phyloP scores from a whole-genome alignment of 129 eudicot genomes.

The Mikania micrantha region DNA sequence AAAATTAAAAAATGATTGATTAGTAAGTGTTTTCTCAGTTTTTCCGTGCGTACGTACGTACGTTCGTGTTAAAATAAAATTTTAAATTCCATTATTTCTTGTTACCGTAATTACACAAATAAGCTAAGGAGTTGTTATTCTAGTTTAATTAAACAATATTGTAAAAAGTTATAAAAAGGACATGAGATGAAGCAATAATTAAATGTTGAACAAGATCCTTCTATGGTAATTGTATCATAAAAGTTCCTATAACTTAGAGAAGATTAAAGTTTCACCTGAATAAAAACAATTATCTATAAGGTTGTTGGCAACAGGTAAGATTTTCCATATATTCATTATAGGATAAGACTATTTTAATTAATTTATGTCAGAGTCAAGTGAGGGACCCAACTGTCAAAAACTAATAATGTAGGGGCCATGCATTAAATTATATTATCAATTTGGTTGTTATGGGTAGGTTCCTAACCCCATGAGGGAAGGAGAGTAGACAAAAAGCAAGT shows the following conservation, averaged over 20 bases:
- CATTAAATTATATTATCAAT: neutral
- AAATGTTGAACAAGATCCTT: neutral
- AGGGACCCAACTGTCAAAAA: slow-evolving; percentile 28
- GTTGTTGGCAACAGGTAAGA: slow-evolving; percentile 31
- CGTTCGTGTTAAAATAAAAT: no score
- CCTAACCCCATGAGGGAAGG: neutral
- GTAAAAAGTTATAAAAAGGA: neutral
- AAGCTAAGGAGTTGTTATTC: neutral
- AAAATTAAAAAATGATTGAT: no score
- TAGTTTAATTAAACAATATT: no score
- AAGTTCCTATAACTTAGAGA: slow-evolving; percentile 4
- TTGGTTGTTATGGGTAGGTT: slow-evolving; percentile 13
- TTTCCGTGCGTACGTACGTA: no score
- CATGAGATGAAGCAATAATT: neutral
- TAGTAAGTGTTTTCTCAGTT: no score
- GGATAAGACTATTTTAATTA: slow-evolving; percentile 14
- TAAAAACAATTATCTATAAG: slow-evolving; percentile 10
- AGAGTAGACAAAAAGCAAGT: slow-evolving; percentile 1
- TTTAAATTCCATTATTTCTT: no score
- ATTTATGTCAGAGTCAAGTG: slow-evolving; percentile 25
- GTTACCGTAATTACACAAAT: neutral
- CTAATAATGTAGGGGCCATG: slow-evolving; percentile 17
- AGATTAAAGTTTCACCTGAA: slow-evolving; percentile 27
- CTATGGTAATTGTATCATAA: neutral
- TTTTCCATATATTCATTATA: slow-evolving; percentile 8